phyloP scores from a whole-genome alignment of 2,329 filamentous ascomycete species.

The Fusarium sp. region DNA sequence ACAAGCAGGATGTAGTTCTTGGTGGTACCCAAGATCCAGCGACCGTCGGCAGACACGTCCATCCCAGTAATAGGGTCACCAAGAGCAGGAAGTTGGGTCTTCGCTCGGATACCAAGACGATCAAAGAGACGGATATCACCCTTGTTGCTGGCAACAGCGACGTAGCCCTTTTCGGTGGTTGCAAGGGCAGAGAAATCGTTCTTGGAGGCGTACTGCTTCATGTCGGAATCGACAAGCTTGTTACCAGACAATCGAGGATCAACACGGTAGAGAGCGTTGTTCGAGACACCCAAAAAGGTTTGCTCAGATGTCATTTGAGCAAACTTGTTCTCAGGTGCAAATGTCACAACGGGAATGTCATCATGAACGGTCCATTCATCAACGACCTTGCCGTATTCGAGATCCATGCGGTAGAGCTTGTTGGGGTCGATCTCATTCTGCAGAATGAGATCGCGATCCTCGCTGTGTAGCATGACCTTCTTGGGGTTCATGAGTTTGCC shows the following conservation, averaged over 20 bases:
- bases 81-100: slow-evolving; percentile 95
- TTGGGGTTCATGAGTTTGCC: slow-evolving; percentile 93
- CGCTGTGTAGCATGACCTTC: slow-evolving; percentile 96
- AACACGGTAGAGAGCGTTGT: slow-evolving; percentile 92
- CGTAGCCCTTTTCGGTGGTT: slow-evolving; percentile 96
- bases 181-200: slow-evolving; percentile 96
- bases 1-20: slow-evolving; percentile 95
- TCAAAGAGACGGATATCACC: slow-evolving; percentile 98
- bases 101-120: slow-evolving; percentile 94
- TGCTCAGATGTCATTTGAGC: slow-evolving; percentile 96
- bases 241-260: slow-evolving; percentile 91
- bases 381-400: slow-evolving; percentile 97
- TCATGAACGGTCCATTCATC: slow-evolving; percentile 99
- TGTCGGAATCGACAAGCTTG: slow-evolving; percentile 92
- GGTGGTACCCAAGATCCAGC: slow-evolving; percentile 95
- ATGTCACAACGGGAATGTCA: slow-evolving; percentile 91
- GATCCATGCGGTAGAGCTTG: slow-evolving; percentile 95
- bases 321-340: slow-evolving; percentile 97
- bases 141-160: slow-evolving; percentile 97
- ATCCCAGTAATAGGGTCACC: slow-evolving; percentile 96
- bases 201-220: slow-evolving; percentile 97
- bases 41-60: slow-evolving; percentile 94
- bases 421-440: slow-evolving; percentile 89
- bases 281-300: slow-evolving; percentile 93
- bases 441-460: slow-evolving; percentile 90